Evolutionary conservation across 2,329 filamentous ascomycete genomes (phyloP).

Genomic region (Aspergillus texensis): DNA sequence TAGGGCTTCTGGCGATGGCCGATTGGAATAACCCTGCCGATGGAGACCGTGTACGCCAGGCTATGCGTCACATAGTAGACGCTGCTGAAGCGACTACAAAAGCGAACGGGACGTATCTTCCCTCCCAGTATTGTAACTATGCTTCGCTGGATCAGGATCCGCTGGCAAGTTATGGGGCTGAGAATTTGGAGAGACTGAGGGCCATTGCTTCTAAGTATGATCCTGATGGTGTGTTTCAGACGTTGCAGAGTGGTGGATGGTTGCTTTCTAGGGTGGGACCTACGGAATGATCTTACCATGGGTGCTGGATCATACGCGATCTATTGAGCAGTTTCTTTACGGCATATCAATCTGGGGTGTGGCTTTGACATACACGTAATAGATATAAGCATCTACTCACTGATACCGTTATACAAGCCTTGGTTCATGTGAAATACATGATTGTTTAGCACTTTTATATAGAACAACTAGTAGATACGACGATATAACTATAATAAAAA

Average conservation of each 20-base stretch:
- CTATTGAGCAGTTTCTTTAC: too few relatives aligned
- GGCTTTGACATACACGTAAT: too few relatives aligned
- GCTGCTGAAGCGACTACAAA: constrained; percentile 13
- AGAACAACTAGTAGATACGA: fast-evolving
- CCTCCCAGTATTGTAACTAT: constrained; percentile 21
- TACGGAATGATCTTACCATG: too few relatives aligned
- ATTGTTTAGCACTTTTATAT: too few relatives aligned
- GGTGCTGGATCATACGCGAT: too few relatives aligned
- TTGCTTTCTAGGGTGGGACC: not conserved
- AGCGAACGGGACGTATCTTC: constrained; percentile 9
- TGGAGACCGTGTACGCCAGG: constrained; percentile 13
- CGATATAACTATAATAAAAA: not conserved
- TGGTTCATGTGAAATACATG: not conserved
- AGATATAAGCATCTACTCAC: too few relatives aligned
- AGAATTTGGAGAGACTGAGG: constrained; percentile 10
- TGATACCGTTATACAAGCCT: too few relatives aligned
- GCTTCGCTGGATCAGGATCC: constrained; percentile 11
- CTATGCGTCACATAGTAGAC: constrained; percentile 16
- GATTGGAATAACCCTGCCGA: constrained; percentile 14
- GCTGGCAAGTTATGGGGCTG: constrained; percentile 11
- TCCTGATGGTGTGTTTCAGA: constrained; percentile 13
- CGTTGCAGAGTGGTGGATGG: constrained; percentile 16
- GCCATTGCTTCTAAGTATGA: constrained; percentile 10
- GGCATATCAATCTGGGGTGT: too few relatives aligned
- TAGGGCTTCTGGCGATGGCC: constrained; percentile 19